Evolutionary conservation across 345 rosid genomes (phyloP).

Genomic region (Pseudoturritis turrita): DNA sequence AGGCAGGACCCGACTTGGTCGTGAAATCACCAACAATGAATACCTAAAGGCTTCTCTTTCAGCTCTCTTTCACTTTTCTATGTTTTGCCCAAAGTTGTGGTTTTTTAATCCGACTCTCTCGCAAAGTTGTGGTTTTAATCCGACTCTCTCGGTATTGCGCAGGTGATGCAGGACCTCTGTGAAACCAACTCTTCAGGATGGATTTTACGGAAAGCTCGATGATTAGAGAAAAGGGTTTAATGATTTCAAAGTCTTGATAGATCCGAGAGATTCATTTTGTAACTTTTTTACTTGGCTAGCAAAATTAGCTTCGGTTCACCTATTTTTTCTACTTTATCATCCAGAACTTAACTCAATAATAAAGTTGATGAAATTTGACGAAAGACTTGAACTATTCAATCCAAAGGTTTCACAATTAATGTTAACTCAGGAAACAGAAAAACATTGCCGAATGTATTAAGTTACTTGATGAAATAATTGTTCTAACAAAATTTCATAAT

Average conservation of each 20-base stretch:
- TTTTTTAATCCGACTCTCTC: neutral
- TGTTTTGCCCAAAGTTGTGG: neutral
- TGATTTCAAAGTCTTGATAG: neutral
- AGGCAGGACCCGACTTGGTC: slow-evolving; percentile 38
- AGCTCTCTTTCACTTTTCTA: neutral
- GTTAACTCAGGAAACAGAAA: neutral
- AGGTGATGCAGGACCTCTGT: slow-evolving; percentile 65
- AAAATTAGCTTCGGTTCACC: too few species aligned
- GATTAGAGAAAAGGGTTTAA: neutral
- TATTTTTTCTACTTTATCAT: too few species aligned
- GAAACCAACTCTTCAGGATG: slow-evolving; percentile 53
- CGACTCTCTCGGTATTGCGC: slow-evolving; percentile 3
- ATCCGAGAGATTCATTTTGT: neutral
- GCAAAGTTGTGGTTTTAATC: too few species aligned
- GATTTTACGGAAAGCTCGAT: slow-evolving; percentile 43
- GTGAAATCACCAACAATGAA: slow-evolving; percentile 44
- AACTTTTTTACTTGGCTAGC: too few species aligned
- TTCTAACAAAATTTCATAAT: slow-evolving; percentile 10
- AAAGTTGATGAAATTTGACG: too few species aligned
- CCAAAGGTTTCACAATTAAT: slow-evolving; percentile 1
- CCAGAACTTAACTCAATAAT: too few species aligned
- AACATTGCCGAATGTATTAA: neutral
- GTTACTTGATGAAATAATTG: neutral
- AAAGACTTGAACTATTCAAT: slow-evolving; percentile 1
- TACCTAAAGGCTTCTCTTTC: slow-evolving; percentile 58